These are phyloP conservation scores for Bretschneidera sinensis DNA, from an alignment of 345 rosid species.

Conservation along the genomic window DNA sequence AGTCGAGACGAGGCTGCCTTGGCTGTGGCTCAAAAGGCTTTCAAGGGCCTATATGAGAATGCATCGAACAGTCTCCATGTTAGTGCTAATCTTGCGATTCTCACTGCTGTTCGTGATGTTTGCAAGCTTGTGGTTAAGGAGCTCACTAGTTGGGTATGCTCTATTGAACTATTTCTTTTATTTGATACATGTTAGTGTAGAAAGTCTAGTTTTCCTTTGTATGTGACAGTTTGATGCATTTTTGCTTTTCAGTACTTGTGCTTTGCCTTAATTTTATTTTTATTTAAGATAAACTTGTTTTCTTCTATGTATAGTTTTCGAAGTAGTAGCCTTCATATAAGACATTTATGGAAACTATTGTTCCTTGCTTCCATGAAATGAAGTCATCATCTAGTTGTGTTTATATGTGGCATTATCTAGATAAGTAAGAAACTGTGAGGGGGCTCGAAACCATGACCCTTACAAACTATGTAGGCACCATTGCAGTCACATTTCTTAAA, in stretches of 20 bases:
- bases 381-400: background rate
- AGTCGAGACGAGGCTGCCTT: slow-evolving; percentile 96
- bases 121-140: slow-evolving; percentile 92
- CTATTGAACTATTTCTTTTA: background rate
- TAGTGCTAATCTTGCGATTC: slow-evolving; percentile 73
- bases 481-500: too few species aligned
- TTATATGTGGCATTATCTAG: too few species aligned
- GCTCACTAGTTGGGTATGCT: slow-evolving; percentile 96
- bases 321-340: too few species aligned
- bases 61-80: slow-evolving; percentile 70
- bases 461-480: too few species aligned
- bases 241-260: too few species aligned
- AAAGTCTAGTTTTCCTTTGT: background rate
- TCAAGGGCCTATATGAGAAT: slow-evolving; percentile 85
- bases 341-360: too few species aligned
- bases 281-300: too few species aligned
- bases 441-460: too few species aligned
- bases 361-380: background rate
- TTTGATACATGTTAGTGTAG: background rate
- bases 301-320: too few species aligned
- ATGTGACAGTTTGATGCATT: too few species aligned
- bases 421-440: too few species aligned
- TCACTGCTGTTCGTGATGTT: slow-evolving; percentile 88
- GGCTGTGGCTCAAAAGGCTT: slow-evolving; percentile 97
- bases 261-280: too few species aligned